These are phyloP conservation scores for Cajanus cajan DNA, from an alignment of 306 rosid genomes.

Conservation along the genomic window DNA sequence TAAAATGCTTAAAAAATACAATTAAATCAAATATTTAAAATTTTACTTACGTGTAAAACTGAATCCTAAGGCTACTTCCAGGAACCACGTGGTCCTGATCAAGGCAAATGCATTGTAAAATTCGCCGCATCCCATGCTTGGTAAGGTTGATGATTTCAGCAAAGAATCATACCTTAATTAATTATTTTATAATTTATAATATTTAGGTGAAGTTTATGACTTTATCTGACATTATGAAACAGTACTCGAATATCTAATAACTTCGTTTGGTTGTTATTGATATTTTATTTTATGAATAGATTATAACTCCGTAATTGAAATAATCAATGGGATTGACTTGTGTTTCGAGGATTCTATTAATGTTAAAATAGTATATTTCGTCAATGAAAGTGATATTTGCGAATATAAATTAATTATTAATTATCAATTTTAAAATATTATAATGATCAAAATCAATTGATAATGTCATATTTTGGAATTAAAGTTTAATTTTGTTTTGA, in stretches of 20 bases:
- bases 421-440: too few species aligned
- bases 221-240: not conserved
- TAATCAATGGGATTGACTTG: not conserved
- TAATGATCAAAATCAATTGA: not conserved
- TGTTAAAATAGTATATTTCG: too few species aligned
- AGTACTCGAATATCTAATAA: not conserved
- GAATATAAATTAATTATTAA: too few species aligned
- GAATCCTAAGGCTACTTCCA: not conserved
- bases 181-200: not conserved
- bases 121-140: not conserved
- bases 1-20: too few species aligned
- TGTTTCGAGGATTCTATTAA: too few species aligned
- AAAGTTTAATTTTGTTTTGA: too few species aligned
- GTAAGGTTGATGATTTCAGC: not conserved
- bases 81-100: not conserved
- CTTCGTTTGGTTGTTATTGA: not conserved
- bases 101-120: not conserved
- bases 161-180: not conserved
- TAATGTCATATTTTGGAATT: too few species aligned
- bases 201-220: not conserved
- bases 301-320: not conserved
- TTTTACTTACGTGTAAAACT: not conserved
- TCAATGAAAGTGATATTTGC: too few species aligned
- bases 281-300: not conserved
- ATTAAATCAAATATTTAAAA: not conserved